Conservation (phyloP, 108 stramenopile genomes). For the Nitzschia putrida region DNA sequence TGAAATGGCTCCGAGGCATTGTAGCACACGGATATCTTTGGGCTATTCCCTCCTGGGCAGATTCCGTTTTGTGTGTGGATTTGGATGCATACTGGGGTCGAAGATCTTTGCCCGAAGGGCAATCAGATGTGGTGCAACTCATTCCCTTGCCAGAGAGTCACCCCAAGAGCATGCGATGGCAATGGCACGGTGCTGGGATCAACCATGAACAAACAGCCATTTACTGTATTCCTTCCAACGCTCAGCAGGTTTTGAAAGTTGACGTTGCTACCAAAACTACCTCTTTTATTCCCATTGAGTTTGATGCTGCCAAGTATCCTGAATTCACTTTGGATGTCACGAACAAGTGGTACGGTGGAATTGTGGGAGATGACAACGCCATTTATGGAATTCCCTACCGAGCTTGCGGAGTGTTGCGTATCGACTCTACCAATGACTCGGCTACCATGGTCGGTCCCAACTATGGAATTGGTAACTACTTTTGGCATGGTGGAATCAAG, state of each 20-base stretch:
- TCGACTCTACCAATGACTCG: conserved; percentile 61
- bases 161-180: conserved; percentile 58
- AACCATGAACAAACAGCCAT: conserved; percentile 75
- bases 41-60: conserved; percentile 76
- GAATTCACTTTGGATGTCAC: conserved; percentile 44
- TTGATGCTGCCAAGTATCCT: conserved; percentile 41
- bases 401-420: conserved; percentile 59
- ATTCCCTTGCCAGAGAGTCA: conserved; percentile 54
- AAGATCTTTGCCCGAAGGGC: conserved; percentile 37
- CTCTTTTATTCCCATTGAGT: conserved; percentile 57
- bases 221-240: conserved; percentile 84
- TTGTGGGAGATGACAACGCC: conserved; percentile 71
- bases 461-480: conserved; percentile 62
- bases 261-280: conserved; percentile 64
- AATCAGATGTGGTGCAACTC: conserved; percentile 37
- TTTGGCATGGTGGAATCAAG: conserved; percentile 86
- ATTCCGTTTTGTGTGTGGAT: conserved; percentile 65
- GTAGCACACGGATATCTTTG: conserved; percentile 70
- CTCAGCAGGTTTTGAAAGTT: conserved; percentile 72
- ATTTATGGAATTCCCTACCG: conserved; percentile 83
- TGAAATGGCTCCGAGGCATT: conserved; percentile 84
- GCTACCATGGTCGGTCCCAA: conserved; percentile 65
- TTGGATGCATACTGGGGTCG: conserved; percentile 63
- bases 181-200: conserved; percentile 86
- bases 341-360: conserved; percentile 84